Conservation (phyloP, 345 rosid genomes). For the Populus davidiana region DNA sequence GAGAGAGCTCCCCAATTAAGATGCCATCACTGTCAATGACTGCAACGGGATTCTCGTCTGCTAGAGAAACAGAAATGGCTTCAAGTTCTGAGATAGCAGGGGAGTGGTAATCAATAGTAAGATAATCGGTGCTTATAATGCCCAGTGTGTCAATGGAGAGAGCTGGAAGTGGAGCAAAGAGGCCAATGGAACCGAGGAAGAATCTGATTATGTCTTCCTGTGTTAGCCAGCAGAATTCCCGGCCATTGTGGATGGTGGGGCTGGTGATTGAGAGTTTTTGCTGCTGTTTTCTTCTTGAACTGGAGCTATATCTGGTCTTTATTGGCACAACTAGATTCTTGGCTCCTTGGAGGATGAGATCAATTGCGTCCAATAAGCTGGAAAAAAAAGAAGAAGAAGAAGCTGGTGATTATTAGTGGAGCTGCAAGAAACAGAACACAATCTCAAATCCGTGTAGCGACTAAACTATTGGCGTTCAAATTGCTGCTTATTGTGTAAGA, state of each 20-base stretch:
- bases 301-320: slow-evolving; percentile 28
- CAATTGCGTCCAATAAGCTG: slow-evolving; percentile 83
- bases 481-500: not conserved
- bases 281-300: slow-evolving; percentile 46
- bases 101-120: slow-evolving; percentile 59
- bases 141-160: slow-evolving; percentile 61
- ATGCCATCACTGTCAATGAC: slow-evolving; percentile 54
- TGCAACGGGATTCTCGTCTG: slow-evolving; percentile 67
- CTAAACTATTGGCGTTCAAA: not conserved
- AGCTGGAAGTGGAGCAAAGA: slow-evolving; percentile 66
- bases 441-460: not conserved
- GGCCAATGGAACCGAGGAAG: slow-evolving; percentile 68
- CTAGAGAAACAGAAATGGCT: slow-evolving; percentile 46
- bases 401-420: not conserved
- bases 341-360: slow-evolving; percentile 73
- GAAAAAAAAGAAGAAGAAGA: not conserved
- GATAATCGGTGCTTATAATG: slow-evolving; percentile 45
- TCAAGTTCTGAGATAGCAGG: slow-evolving; percentile 53
- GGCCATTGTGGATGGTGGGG: slow-evolving; percentile 48
- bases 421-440: not conserved
- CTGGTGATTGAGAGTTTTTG: slow-evolving; percentile 25
- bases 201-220: slow-evolving; percentile 82
- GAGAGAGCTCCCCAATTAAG: slow-evolving; percentile 77
- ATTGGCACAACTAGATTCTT: slow-evolving; percentile 85
- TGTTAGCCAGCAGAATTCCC: slow-evolving; percentile 82